Conservation (phyloP, 1,284 basidiomycete species). For the Rhizopogon parksii region DNA sequence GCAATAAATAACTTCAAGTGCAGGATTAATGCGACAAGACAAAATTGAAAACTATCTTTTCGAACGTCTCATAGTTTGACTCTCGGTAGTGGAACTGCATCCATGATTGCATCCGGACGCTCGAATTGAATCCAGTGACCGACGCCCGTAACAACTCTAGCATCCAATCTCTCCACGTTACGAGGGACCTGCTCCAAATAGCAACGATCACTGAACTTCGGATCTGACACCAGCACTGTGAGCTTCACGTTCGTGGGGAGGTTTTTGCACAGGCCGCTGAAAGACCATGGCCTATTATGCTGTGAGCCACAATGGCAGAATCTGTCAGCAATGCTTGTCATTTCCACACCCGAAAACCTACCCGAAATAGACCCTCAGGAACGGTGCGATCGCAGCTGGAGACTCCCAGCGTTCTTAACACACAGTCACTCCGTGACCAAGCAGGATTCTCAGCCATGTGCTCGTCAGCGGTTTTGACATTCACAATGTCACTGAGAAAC, state of each 20-base stretch:
- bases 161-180: constrained; percentile 11
- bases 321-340: not conserved
- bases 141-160: constrained; percentile 3
- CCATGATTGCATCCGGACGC: constrained; percentile 3
- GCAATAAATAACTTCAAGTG: too few species aligned
- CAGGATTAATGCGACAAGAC: too few species aligned
- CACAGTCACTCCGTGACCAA: not conserved
- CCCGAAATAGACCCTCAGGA: not conserved
- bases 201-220: not conserved
- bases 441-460: not conserved
- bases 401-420: not conserved
- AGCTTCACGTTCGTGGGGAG: constrained; percentile 2
- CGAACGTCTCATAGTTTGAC: not conserved
- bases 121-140: constrained; percentile 6
- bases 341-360: not conserved
- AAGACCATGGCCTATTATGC: constrained; percentile 8
- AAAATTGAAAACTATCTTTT: not conserved
- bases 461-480: not conserved
- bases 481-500: not conserved
- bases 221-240: constrained; percentile 5
- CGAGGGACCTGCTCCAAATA: constrained; percentile 3
- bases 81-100: constrained; percentile 1
- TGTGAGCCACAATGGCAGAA: not conserved
- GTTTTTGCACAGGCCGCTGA: constrained; percentile 2
- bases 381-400: not conserved